Evolutionary conservation across 2,329 filamentous ascomycete species (phyloP), one percentile per base, ranked within the genome.

Genomic region (Fusarium buharicum): DNA sequence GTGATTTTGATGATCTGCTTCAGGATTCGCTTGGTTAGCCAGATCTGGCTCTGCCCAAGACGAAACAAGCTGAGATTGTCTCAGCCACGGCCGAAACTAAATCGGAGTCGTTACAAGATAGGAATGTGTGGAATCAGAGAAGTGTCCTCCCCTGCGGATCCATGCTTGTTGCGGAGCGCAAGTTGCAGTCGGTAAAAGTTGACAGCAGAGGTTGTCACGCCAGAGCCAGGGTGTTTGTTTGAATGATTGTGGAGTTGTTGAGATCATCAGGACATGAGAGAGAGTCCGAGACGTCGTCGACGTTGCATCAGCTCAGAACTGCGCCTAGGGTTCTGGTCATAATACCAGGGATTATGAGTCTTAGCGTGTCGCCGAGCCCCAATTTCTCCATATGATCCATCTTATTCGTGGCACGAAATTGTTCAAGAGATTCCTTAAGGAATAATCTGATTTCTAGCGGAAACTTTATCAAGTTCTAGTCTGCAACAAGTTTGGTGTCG

Each of bases 261-360:
- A 12, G 50, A 54, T 54, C 50, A 49, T 17, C 50, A 54, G 44
- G 36, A 41, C 27, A 17, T 13, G 48, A 43, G 50, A 48, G 34
- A 22, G 22, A 24, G 4, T 7, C 22, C 2, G 22, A 24, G 22
- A 17, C 17, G 40, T 41, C 22, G 18, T 31, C 31, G 16, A 30
- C 18, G 44, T 58, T 31, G 12, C 61, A 50, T 65, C 39, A 24
- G 16, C 55, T 59, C 31, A 59, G 30, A 13, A 6, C 16, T 59
- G 41, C 43, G 56, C 48, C 55, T 37, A 30, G 18, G 22, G 6
- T 39, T 22, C 13, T n/a, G 13, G 37, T 11, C 13, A 33, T 7
- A 33, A n/a, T 14, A 14, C 8, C 30, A 33, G 14, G 30, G 30
- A 33, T 33, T 6, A 33, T 13, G 30, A 14, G 30, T 33, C 6